Evolutionary conservation across 2,329 filamentous ascomycete species (phyloP).

Genomic region (Esteya vermicola): DNA sequence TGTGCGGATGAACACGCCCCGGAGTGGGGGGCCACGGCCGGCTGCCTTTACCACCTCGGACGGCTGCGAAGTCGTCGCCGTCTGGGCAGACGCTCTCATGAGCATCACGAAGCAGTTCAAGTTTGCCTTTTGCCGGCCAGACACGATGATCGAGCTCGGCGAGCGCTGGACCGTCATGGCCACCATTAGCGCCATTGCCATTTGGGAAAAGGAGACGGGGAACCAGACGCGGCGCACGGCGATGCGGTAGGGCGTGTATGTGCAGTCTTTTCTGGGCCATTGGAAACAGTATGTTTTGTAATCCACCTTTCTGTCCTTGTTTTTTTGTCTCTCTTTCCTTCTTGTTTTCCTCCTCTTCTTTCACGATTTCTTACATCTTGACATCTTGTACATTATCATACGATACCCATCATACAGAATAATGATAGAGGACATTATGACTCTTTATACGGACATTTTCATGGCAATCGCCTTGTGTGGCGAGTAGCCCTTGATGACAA

Average conservation of each 20-base stretch:
- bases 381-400: too few relatives aligned
- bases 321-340: too few relatives aligned
- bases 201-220: constrained; percentile 14
- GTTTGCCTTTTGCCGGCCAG: constrained; percentile 26
- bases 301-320: too few relatives aligned
- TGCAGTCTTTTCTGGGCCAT: too few relatives aligned
- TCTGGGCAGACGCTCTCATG: constrained; percentile 19
- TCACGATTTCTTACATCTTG: too few relatives aligned
- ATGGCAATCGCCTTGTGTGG: constrained; percentile 88
- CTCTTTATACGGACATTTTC: constrained; percentile 82
- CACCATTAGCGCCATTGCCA: constrained; percentile 21
- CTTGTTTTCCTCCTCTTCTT: too few relatives aligned
- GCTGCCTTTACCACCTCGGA: constrained; percentile 15
- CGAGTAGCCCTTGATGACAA: constrained; percentile 75
- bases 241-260: too few relatives aligned
- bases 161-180: constrained; percentile 28
- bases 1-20: constrained; percentile 17
- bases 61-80: constrained; percentile 27
- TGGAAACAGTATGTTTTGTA: too few relatives aligned
- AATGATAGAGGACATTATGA: neutral
- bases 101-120: constrained; percentile 20
- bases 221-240: constrained; percentile 1
- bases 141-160: constrained; percentile 22
- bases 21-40: constrained; percentile 5
- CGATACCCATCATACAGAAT: neutral